A percentile compares a stretch with the other conserved stretches of the same genome.
phyloP scores from a whole-genome alignment of 176 grass and related monocot genomes.

The Carex myosuroides region DNA sequence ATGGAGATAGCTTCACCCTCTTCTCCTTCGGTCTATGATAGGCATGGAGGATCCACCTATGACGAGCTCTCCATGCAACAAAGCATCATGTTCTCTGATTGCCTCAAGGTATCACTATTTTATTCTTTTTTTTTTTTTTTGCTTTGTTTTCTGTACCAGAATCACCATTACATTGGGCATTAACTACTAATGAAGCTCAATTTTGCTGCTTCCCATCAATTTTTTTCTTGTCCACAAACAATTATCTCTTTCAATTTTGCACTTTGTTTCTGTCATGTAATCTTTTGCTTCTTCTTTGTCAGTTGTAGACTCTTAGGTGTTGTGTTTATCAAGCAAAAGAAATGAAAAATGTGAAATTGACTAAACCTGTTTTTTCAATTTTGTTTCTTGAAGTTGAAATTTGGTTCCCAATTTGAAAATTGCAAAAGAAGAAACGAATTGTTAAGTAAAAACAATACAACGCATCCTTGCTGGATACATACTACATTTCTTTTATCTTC shows the following conservation, averaged over 20 bases:
- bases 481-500: background rate
- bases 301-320: background rate
- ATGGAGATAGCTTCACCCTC: background rate
- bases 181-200: background rate
- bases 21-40: background rate
- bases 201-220: background rate
- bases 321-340: background rate
- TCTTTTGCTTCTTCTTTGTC: background rate
- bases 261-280: background rate
- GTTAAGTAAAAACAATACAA: background rate
- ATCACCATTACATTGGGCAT: background rate
- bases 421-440: background rate
- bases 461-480: background rate
- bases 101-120: conserved; percentile 54
- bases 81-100: conserved; percentile 57
- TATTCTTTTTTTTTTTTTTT: background rate
- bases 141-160: background rate
- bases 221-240: background rate
- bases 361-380: background rate
- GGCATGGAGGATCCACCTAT: conserved; percentile 21
- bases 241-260: background rate
- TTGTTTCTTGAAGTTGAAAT: background rate
- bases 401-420: background rate
- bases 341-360: background rate
- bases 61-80: conserved; percentile 65